Base-by-base conservation (phyloP, 2,329 filamentous ascomycete genomes). In the Colletotrichum euphorbiae region DNA sequence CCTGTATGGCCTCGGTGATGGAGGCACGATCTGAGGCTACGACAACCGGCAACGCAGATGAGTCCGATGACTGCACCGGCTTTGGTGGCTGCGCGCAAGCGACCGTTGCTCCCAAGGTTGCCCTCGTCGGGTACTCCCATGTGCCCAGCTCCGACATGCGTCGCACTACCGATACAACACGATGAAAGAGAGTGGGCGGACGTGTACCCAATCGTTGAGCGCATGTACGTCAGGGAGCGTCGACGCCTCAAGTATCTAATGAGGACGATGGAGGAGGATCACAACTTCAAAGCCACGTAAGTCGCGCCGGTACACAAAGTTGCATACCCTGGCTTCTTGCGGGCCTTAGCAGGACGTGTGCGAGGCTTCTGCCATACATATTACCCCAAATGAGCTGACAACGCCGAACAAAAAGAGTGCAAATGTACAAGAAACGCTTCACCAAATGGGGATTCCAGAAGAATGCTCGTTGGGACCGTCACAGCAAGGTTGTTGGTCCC, bases 341-440 rank as follows among this genome's bases (percentile, higher is more conserved):
- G n/a, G n/a, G n/a, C n/a, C n/a, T n/a, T n/a, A n/a, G n/a, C n/a
- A n/a, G n/a, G n/a, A n/a, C n/a, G n/a, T n/a, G n/a, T n/a, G n/a
- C n/a, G n/a, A n/a, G n/a, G n/a, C 9, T 12, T 24, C 12, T 12
- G 48, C 24, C 8, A 24, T 28, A 12, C 0, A 31, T 31, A 13
- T 8, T 21, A 50, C 15, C 31, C 8, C 7, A 15, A 57, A 15
- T 17, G 46, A 51, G 24, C 48, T 51, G 24, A 51, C 48, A 31
- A 33, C 21, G 21, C 21, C 8, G 24, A 8, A 24, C 24, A 31
- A 51, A 13, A 31, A 73, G 70, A 21, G 51, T 54, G 33, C 72
- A 74, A 43, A 74, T 74, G 73, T 74, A 74, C 67, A 74, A 73
- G 67, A 74, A 73, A 38, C 62, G 73, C 5, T 73, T 74, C 36